A percentile compares a stretch with the other conserved stretches of the same genome.
phyloP scores from a whole-genome alignment of 2,329 filamentous ascomycete genomes.

The Paradendryphiella salina region DNA sequence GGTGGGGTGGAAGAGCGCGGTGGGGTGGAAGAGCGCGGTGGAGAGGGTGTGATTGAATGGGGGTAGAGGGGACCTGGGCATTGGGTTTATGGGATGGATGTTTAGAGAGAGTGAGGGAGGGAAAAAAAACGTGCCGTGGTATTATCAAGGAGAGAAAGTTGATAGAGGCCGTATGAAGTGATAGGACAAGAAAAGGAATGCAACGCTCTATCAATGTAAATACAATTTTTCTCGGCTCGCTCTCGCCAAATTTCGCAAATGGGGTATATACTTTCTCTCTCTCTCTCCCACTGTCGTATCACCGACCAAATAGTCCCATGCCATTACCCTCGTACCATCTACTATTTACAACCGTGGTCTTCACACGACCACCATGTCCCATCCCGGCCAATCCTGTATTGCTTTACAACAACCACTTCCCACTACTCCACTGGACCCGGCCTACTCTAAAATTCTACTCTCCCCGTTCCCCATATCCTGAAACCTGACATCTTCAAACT shows the following conservation, averaged over 20 bases:
- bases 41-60: slow-evolving; percentile 29
- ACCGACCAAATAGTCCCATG: neutral
- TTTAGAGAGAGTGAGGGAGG: slow-evolving; percentile 1
- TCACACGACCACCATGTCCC: too few species aligned
- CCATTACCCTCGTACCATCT: too few species aligned
- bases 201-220: too few species aligned
- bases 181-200: neutral
- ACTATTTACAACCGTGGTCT: neutral
- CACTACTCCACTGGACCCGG: neutral
- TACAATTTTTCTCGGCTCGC: too few species aligned
- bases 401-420: neutral
- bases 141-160: neutral
- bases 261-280: neutral
- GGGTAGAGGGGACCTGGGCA: slow-evolving; percentile 29
- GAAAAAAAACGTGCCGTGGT: too few species aligned
- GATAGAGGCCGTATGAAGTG: too few species aligned
- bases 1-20: too few species aligned
- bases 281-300: neutral
- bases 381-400: too few species aligned
- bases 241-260: neutral
- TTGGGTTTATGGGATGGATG: slow-evolving; percentile 28
- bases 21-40: slow-evolving; percentile 28
- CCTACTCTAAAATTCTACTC: slow-evolving; percentile 54
- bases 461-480: slow-evolving; percentile 61
- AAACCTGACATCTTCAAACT: slow-evolving; percentile 35